phyloP scores from a whole-genome alignment of 2,329 filamentous ascomycete genomes.

The Ophiostoma australiae region DNA sequence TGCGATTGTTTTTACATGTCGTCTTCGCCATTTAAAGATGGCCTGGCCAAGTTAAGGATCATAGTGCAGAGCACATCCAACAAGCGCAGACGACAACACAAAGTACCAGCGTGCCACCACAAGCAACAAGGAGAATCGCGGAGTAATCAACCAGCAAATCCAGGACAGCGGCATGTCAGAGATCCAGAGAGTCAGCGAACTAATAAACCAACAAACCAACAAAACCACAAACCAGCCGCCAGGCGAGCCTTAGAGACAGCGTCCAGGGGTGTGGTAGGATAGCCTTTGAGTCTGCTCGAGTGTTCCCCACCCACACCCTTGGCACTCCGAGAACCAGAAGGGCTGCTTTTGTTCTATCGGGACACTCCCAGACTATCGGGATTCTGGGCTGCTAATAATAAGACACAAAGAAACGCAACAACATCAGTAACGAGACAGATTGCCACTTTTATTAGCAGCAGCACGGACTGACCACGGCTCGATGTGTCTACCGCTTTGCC shows the following conservation, averaged over 20 bases:
- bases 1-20: neutral
- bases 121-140: neutral
- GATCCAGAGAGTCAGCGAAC: neutral
- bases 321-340: neutral
- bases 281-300: conserved; percentile 1
- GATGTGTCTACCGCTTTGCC: neutral
- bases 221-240: neutral
- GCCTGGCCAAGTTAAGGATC: neutral
- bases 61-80: neutral
- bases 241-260: neutral
- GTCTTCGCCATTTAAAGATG: neutral
- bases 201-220: neutral
- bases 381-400: conserved; percentile 8
- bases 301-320: conserved; percentile 11
- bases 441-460: neutral
- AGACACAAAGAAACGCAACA: neutral
- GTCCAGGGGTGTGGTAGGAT: conserved; percentile 3
- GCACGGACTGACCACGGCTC: neutral
- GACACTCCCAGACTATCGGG: conserved; percentile 22
- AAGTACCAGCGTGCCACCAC: neutral
- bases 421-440: neutral
- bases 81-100: neutral
- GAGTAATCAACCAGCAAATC: neutral
- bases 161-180: neutral
- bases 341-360: conserved; percentile 11